These are phyloP conservation scores for Cinchona pubescens DNA, from an alignment of 257 asterid species.

Conservation along the genomic window DNA sequence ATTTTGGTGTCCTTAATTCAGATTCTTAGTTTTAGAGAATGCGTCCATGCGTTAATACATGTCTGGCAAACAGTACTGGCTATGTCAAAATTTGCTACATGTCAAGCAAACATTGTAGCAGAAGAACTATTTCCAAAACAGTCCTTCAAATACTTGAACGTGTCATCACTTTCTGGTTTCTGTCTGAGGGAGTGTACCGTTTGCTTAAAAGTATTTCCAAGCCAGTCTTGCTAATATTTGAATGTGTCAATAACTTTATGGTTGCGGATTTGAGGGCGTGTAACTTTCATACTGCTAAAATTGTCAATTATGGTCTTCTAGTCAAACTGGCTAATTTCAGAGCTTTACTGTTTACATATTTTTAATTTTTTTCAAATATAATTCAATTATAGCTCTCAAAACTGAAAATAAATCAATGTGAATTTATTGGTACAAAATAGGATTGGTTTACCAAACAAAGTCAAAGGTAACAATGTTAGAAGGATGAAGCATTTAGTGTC, in stretches of 20 bases:
- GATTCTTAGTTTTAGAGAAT: background rate
- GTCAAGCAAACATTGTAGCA: background rate
- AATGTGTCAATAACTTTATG: background rate
- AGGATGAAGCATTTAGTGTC: background rate
- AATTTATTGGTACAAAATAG: background rate
- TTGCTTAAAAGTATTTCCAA: background rate
- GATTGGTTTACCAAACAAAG: background rate
- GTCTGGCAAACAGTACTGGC: background rate
- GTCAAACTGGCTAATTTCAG: background rate
- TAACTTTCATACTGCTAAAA: background rate
- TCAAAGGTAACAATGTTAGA: background rate
- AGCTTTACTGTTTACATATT: background rate
- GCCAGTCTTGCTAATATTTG: background rate
- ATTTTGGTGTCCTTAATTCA: background rate
- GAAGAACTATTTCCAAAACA: conserved; percentile 2
- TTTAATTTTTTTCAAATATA: too few species aligned
- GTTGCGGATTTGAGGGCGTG: background rate
- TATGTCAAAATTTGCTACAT: background rate
- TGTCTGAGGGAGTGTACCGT: background rate
- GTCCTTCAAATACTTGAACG: background rate
- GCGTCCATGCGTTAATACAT: background rate
- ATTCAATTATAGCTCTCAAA: too few species aligned
- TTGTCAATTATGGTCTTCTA: background rate
- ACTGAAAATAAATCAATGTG: background rate
- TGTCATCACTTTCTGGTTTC: background rate